These are phyloP conservation scores for Ricinus communis DNA, from an alignment of 345 rosid species.

Conservation along the genomic window DNA sequence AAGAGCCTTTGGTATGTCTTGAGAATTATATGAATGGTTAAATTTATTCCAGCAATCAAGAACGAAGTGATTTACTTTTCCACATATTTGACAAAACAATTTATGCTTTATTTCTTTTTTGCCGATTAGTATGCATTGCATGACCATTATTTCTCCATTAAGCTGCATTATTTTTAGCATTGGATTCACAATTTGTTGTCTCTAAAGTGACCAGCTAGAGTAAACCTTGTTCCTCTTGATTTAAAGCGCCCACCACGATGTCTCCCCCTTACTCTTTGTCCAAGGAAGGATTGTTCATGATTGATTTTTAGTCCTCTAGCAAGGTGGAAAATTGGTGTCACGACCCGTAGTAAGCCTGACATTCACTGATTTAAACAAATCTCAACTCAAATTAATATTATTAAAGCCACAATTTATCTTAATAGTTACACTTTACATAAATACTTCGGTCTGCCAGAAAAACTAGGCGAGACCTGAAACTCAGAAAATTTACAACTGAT, in stretches of 20 bases:
- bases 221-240: background rate
- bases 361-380: no score
- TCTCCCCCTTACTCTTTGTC: background rate
- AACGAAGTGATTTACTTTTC: background rate
- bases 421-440: no score
- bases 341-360: no score
- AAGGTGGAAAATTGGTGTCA: no score
- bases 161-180: background rate
- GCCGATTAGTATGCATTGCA: background rate
- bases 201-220: background rate
- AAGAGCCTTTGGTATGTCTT: background rate
- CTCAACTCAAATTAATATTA: no score
- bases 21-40: background rate
- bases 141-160: background rate
- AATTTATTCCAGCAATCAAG: background rate
- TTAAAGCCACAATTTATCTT: no score
- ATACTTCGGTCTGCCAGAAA: no score
- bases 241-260: background rate
- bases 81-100: background rate
- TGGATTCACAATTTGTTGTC: background rate
- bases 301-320: no score
- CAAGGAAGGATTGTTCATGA: no score
- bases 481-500: no score
- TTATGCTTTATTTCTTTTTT: background rate
- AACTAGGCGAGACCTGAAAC: no score